Base-by-base conservation (phyloP, 306 rosid genomes). In the Quercus bicolor region DNA sequence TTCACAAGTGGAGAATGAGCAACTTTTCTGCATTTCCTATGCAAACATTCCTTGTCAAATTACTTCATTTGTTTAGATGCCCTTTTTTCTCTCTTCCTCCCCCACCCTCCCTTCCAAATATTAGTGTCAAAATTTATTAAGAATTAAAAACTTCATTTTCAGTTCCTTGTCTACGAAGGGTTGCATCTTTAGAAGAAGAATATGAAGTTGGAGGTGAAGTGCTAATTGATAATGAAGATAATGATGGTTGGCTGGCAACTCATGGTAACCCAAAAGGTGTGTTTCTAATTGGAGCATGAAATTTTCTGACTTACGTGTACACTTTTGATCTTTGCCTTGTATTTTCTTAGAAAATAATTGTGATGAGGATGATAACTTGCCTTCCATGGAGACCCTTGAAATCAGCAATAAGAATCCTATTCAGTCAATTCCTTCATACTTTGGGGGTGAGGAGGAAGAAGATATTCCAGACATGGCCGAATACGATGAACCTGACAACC, bases 201-300 rank as follows among this genome's bases (percentile, higher is more conserved):
- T 95, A 95, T 62, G 99, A 95, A 88, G 99, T 98, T 78, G 88
- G 98, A 65, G 93, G 90, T 73, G 98, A 92, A 85, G 93, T 95
- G 85, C 88, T 95, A 70, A 86, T 95, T 75, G 99, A 95, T 75
- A 85, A 87, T 72, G 98, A 95, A 81, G 98, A 94, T 74, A 88
- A 89, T 74, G 97, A 92, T 74, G 98, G 98, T 33, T 95, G 98
- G 98, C 80, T 95, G 84, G 98, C 98, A 73, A 92, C 98, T 68
- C 98, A 95, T 31, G 98, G 98, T 70, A 90, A 86, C 84, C 99
- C 99, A 28, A 95, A 91, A 85, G 98, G 98, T 90, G 56, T 33
- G 75, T 75, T 57, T 73, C 71, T 79, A 33, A 31, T 31, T 66
- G 24, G 34, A 75, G 51, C 34, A 55, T 19, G 48, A 26, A 51